Conservation (phyloP, 345 rosid genomes). For the Eucalyptus pumila region DNA sequence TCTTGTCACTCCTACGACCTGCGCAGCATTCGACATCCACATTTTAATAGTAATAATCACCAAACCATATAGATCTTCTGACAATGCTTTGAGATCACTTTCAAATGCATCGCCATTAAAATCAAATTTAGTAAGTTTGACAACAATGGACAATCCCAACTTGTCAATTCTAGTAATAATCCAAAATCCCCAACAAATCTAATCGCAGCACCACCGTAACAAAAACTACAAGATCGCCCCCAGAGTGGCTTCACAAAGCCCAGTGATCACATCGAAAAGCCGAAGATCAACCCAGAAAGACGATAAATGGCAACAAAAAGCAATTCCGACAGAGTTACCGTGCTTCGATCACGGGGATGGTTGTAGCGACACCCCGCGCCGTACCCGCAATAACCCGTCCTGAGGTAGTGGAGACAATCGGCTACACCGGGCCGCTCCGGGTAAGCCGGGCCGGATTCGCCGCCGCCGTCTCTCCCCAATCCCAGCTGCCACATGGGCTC, state of each 20-base stretch:
- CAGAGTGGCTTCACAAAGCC: not conserved
- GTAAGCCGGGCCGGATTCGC: constrained; percentile 37
- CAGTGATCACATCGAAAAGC: constrained; percentile 8
- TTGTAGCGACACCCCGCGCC: constrained; percentile 85
- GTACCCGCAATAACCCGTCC: constrained; percentile 77
- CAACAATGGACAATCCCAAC: not conserved
- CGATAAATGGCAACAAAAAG: not conserved
- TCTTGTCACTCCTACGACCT: constrained; percentile 56
- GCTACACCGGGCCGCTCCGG: constrained; percentile 74
- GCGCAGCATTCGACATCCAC: not conserved
- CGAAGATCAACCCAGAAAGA: not conserved
- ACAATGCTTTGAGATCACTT: not conserved
- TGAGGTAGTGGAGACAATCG: constrained; percentile 68
- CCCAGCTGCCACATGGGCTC: constrained; percentile 66
- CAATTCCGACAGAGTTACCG: constrained; percentile 27
- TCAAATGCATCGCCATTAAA: not conserved
- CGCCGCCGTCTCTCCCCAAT: constrained; percentile 31
- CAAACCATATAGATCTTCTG: not conserved
- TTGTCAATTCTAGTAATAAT: not conserved
- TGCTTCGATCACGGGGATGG: constrained; percentile 69
- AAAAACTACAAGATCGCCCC: not conserved
- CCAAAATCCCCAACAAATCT: not conserved
- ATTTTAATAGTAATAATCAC: not conserved
- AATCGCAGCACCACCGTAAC: not conserved
- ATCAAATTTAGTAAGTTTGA: not conserved